Base-by-base conservation (phyloP, 2,329 filamentous ascomycete genomes). In the Claviceps lovelessii region DNA sequence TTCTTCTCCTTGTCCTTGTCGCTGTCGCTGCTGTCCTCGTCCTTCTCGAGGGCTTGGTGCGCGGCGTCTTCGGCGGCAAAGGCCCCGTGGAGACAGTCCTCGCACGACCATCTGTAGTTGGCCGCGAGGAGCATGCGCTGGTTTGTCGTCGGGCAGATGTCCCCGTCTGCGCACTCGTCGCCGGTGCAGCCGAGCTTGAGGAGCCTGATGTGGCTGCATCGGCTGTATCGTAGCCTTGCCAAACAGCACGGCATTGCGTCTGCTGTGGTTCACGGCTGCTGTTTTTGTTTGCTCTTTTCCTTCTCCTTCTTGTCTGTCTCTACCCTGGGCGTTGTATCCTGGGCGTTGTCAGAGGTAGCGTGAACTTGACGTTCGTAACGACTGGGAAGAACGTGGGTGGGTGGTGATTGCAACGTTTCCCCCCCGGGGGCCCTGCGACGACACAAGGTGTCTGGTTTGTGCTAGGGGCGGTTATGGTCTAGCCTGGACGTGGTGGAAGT, bases 241-340 rank as follows among this genome's bases (percentile, higher is more conserved):
- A 67, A 55, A 52, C 62, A 64, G 59, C 66, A 68, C 29, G 64
- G 62, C 65, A 68, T 68, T n/a, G 39, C 13, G 39, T 41, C 39
- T 41, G 39, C 4, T 41, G 23, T 23, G 23, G 2, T 23, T 23
- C 23, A 23, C 2, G 23, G 23, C 23, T 23, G 23, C 2, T 23
- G 2, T 23, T 23, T 1, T 23, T 23, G 23, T 23, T 23, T 23
- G 23, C 23, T 3, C 23, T 23, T 23, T 3, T 23, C 23, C 23
- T 23, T 23, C 23, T 23, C 3, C 3, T 23, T 23, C 23, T 23
- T 23, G 23, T 23, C 23, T 23, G 23, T 23, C 23, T 23, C 2
- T 23, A 23, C 3, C 23, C 23, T 23, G 23, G 23, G 23, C 23
- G 23, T 23, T 1, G 23, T 23, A 23, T 23, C 23, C 23, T 23